Evolutionary conservation across 257 asterid species (phyloP).

Genomic region (Oldenlandia corymbosa): DNA sequence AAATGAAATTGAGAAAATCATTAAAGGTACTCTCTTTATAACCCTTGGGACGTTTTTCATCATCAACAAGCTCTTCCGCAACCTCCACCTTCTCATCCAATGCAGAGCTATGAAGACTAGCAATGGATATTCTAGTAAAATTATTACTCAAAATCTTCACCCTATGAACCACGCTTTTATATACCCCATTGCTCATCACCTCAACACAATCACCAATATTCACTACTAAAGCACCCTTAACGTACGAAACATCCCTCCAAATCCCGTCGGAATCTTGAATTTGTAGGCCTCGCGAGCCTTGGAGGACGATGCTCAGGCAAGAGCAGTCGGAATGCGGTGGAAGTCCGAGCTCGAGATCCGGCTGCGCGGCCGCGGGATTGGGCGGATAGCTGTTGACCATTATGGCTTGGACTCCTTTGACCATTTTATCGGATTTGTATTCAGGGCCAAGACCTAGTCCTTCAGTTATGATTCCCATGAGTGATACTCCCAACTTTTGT

Average conservation of each 20-base stretch:
- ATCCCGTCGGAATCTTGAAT: slow-evolving; percentile 16
- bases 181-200: slow-evolving; percentile 45
- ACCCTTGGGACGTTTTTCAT: slow-evolving; percentile 20
- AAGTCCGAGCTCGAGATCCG: slow-evolving; percentile 35
- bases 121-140: slow-evolving; percentile 33
- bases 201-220: slow-evolving; percentile 50
- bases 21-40: slow-evolving; percentile 40
- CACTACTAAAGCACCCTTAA: slow-evolving; percentile 28
- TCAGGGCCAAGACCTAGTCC: slow-evolving; percentile 39
- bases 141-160: slow-evolving; percentile 24
- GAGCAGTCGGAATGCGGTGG: slow-evolving; percentile 50
- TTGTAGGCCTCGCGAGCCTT: slow-evolving; percentile 32
- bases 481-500: slow-evolving; percentile 24
- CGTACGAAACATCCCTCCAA: slow-evolving; percentile 30
- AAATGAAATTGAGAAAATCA: slow-evolving; percentile 37
- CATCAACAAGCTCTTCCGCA: slow-evolving; percentile 34
- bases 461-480: slow-evolving; percentile 35
- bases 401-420: slow-evolving; percentile 39
- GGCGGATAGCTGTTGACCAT: slow-evolving; percentile 40
- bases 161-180: slow-evolving; percentile 32
- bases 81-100: slow-evolving; percentile 40
- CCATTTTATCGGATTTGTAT: slow-evolving; percentile 22
- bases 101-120: slow-evolving; percentile 40
- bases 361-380: slow-evolving; percentile 40
- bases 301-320: slow-evolving; percentile 36